Evolutionary conservation across 768 basidiomycete genomes (phyloP).

Genomic region (Lactarius trivialis): DNA sequence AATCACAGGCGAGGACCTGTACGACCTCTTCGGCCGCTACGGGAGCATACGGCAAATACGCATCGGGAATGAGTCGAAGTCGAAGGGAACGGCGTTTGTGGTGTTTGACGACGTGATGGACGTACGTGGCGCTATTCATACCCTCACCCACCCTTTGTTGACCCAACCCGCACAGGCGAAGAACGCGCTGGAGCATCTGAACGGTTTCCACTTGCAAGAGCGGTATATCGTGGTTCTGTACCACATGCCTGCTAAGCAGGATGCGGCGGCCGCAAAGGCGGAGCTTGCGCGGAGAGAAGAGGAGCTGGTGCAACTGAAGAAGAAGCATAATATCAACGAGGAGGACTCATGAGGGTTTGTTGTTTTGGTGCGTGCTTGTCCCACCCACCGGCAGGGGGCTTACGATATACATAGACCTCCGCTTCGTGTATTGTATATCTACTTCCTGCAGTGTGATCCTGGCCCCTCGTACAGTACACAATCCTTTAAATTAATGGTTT

Average conservation of each 20-base stretch:
- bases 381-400: background rate
- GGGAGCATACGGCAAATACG: slow-evolving; percentile 94
- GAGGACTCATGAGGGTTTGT: slow-evolving; percentile 46
- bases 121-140: slow-evolving; percentile 39
- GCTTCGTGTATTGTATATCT: background rate
- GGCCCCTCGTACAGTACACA: background rate
- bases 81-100: slow-evolving; percentile 94
- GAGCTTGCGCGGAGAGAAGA: slow-evolving; percentile 89
- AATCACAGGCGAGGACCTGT: slow-evolving; percentile 89
- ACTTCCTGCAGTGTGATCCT: background rate
- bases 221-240: slow-evolving; percentile 97
- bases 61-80: slow-evolving; percentile 86
- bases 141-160: background rate
- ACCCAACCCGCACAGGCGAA: slow-evolving; percentile 59
- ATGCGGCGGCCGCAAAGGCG: slow-evolving; percentile 87
- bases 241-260: slow-evolving; percentile 96
- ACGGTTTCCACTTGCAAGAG: slow-evolving; percentile 97
- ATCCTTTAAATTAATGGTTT: no score
- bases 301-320: slow-evolving; percentile 81
- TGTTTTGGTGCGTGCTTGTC: background rate
- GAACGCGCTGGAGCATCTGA: slow-evolving; percentile 92
- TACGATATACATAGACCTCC: background rate
- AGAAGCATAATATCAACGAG: slow-evolving; percentile 70
- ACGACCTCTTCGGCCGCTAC: slow-evolving; percentile 96
- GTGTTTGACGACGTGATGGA: slow-evolving; percentile 97